Evolutionary conservation across 441 rosid genomes (phyloP).

Genomic region (Breynia disticha): DNA sequence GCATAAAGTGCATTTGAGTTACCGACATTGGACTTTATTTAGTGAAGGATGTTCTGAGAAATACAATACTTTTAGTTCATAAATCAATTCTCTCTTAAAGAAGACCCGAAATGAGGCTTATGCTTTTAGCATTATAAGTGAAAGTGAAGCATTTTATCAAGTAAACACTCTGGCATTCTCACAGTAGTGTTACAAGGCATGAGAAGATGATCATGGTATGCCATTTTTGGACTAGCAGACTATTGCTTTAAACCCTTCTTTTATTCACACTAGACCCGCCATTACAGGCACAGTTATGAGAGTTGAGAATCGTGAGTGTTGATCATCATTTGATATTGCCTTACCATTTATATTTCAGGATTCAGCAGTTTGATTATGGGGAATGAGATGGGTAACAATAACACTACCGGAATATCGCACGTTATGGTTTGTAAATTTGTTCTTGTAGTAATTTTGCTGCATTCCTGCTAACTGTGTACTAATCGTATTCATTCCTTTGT

Average conservation of each 20-base stretch:
- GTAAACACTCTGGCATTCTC: constrained; percentile 30
- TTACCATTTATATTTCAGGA: constrained; percentile 36
- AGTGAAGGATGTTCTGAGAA: constrained; percentile 13
- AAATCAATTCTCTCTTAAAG: constrained; percentile 28
- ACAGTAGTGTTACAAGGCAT: constrained; percentile 20
- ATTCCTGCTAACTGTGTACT: background rate
- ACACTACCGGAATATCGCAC: constrained; percentile 39
- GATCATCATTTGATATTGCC: constrained; percentile 10
- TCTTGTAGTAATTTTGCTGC: background rate
- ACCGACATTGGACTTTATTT: constrained; percentile 25
- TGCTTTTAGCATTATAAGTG: constrained; percentile 32
- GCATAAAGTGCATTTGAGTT: constrained; percentile 1
- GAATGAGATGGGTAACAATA: constrained; percentile 83
- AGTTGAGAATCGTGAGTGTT: constrained; percentile 10
- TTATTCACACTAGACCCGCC: constrained; percentile 11
- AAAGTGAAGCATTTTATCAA: constrained; percentile 15
- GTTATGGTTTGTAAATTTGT: constrained; percentile 18
- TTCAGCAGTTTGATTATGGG: constrained; percentile 33
- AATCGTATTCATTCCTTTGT: background rate
- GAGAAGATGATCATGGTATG: constrained; percentile 37
- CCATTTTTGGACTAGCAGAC: constrained; percentile 6
- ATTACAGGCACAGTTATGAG: constrained; percentile 10
- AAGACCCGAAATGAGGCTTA: constrained; percentile 23
- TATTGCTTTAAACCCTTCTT: constrained; percentile 8
- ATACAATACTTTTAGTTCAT: constrained; percentile 16